A percentile compares a stretch with the other conserved stretches of the same genome.
These are phyloP conservation scores for Ceratobasidium sp. DNA, from an alignment of 1,284 basidiomycete genomes.

Conservation along the genomic window DNA sequence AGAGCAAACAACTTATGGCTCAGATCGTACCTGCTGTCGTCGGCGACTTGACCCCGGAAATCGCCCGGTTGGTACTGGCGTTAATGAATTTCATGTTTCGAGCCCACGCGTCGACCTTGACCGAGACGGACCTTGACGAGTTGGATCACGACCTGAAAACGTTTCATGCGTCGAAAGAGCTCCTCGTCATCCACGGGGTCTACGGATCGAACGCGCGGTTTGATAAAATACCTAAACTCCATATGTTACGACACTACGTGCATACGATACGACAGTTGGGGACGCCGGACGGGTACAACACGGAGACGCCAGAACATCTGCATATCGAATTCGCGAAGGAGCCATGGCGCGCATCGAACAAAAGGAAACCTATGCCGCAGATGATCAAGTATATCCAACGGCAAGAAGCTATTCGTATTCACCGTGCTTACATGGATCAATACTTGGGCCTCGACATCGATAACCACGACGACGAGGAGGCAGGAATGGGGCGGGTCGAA, in stretches of 20 bases:
- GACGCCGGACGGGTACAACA: conserved; percentile 45
- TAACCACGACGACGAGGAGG: not conserved
- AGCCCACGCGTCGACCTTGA: conserved; percentile 18
- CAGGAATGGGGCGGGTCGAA: not conserved
- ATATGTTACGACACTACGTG: conserved; percentile 43
- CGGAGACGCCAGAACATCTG: conserved; percentile 45
- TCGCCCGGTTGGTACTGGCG: not conserved
- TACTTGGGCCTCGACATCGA: not conserved
- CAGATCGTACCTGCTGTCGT: conserved; percentile 26
- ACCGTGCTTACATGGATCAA: conserved; percentile 7
- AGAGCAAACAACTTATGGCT: conserved; percentile 16
- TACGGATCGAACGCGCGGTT: conserved; percentile 1
- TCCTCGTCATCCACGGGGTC: not conserved
- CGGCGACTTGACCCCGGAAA: not conserved
- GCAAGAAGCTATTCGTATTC: conserved; percentile 8
- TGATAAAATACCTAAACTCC: conserved; percentile 25
- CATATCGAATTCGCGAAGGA: conserved; percentile 30
- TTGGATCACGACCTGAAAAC: not conserved
- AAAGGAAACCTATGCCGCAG: conserved; percentile 9
- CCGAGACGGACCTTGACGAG: not conserved
- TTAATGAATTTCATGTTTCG: conserved; percentile 12
- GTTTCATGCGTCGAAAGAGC: conserved; percentile 15
- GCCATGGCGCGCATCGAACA: conserved; percentile 19
- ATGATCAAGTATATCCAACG: conserved; percentile 16
- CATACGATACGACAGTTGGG: conserved; percentile 38